Conservation (phyloP, 768 basidiomycete genomes). For the Pleurotus platypus region DNA sequence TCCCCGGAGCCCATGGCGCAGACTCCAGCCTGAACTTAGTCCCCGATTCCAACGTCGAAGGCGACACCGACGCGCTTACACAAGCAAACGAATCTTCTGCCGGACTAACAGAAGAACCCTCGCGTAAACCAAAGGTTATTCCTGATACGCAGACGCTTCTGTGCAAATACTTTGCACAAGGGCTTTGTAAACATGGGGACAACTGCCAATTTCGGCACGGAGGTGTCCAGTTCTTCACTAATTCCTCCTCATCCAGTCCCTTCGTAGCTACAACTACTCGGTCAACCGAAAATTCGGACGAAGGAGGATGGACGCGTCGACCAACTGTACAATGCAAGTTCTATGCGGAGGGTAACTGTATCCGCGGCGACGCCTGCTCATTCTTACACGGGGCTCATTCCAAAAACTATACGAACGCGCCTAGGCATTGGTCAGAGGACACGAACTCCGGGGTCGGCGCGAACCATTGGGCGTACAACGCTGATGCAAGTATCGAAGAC, state of each 20-base stretch:
- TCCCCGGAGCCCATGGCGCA: not conserved
- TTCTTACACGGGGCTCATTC: conserved; percentile 2
- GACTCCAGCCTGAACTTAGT: not conserved
- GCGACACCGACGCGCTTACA: no score
- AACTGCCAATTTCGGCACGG: conserved; percentile 34
- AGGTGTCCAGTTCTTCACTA: conserved; percentile 19
- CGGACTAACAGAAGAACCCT: no score
- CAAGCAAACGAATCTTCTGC: no score
- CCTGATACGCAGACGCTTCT: conserved; percentile 27
- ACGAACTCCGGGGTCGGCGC: not conserved
- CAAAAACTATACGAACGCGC: no score
- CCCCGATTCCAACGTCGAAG: not conserved
- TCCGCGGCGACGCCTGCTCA: conserved; percentile 5
- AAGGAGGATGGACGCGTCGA: not conserved
- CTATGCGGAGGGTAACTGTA: conserved; percentile 5
- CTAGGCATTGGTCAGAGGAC: conserved; percentile 3
- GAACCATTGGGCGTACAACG: not conserved
- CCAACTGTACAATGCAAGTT: conserved; percentile 10
- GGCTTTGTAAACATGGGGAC: conserved; percentile 26
- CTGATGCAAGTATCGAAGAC: not conserved
- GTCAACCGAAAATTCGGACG: not conserved
- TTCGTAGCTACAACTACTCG: conserved; percentile 5
- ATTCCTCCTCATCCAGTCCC: conserved; percentile 25
- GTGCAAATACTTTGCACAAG: conserved; percentile 37
- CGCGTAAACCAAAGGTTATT: conserved; percentile 16